phyloP scores from a whole-genome alignment of 2,329 filamentous ascomycete genomes.

The Alternaria arbusti region DNA sequence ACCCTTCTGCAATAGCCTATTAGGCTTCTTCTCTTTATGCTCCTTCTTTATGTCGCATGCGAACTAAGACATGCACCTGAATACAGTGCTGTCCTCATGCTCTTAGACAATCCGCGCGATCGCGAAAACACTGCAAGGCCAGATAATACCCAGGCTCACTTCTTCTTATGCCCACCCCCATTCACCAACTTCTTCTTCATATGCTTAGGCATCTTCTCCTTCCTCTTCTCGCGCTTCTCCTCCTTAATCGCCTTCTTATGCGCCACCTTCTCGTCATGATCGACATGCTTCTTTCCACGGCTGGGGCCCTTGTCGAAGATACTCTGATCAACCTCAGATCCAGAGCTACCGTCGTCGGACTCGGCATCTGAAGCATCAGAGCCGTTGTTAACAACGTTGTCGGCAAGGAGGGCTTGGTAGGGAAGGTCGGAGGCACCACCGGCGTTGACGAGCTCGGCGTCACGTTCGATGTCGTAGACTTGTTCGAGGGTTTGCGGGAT shows the following conservation, averaged over 20 bases:
- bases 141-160: slow-evolving; percentile 51
- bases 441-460: slow-evolving; percentile 76
- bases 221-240: slow-evolving; percentile 89
- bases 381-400: slow-evolving; percentile 58
- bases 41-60: neutral
- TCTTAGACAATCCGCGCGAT: too few relatives aligned
- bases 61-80: accelerated
- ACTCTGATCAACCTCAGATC: slow-evolving; percentile 39
- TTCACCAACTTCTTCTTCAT: slow-evolving; percentile 87
- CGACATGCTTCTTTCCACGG: slow-evolving; percentile 68
- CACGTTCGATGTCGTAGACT: slow-evolving; percentile 94
- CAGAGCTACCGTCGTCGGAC: slow-evolving; percentile 22
- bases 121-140: neutral
- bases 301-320: slow-evolving; percentile 44
- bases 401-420: slow-evolving; percentile 83
- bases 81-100: neutral
- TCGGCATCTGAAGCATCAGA: slow-evolving; percentile 52
- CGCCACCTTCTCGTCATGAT: slow-evolving; percentile 86
- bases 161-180: slow-evolving; percentile 63
- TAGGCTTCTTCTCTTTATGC: neutral
- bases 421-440: slow-evolving; percentile 80
- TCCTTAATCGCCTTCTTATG: slow-evolving; percentile 95
- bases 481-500: slow-evolving; percentile 96
- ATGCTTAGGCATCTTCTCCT: slow-evolving; percentile 96
- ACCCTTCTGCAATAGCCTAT: neutral